A percentile compares a stretch with the other conserved stretches of the same genome.
Conservation (phyloP, 768 basidiomycete genomes). For the Macrolepiota fuliginosa region DNA sequence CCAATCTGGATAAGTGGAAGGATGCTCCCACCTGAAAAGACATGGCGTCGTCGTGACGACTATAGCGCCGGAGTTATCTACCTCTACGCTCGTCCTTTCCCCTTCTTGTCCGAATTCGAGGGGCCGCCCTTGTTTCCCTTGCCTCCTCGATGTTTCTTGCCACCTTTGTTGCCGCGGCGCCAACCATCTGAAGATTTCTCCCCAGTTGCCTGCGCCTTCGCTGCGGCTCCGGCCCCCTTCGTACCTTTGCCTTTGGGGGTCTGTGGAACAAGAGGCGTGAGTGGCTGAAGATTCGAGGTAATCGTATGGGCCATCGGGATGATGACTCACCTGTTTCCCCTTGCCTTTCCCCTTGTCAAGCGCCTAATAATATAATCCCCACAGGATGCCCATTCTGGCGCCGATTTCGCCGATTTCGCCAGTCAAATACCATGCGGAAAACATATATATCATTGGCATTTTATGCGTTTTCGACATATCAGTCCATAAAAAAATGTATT, state of each 20-base stretch:
- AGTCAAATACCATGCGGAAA: no score
- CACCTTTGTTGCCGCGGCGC: background rate
- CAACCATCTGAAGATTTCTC: background rate
- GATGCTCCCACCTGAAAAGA: background rate
- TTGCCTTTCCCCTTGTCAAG: background rate
- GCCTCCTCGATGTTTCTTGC: background rate
- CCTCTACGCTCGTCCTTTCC: background rate
- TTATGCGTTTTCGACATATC: no score
- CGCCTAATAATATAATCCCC: no score
- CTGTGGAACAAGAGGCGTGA: background rate
- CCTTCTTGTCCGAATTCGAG: no score
- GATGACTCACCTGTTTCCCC: background rate
- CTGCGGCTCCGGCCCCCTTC: background rate
- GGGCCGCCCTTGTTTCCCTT: background rate
- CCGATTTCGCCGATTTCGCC: no score
- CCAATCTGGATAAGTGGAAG: background rate
- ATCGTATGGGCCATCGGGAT: background rate
- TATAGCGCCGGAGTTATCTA: background rate
- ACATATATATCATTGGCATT: no score
- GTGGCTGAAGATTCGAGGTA: background rate
- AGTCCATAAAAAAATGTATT: no score
- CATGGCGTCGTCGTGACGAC: background rate
- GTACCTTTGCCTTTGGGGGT: background rate
- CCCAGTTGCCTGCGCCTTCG: background rate
- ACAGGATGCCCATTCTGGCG: no score